Conservation (phyloP, 371 early-diverging fungal species). For the Haplosporangium sp. region DNA sequence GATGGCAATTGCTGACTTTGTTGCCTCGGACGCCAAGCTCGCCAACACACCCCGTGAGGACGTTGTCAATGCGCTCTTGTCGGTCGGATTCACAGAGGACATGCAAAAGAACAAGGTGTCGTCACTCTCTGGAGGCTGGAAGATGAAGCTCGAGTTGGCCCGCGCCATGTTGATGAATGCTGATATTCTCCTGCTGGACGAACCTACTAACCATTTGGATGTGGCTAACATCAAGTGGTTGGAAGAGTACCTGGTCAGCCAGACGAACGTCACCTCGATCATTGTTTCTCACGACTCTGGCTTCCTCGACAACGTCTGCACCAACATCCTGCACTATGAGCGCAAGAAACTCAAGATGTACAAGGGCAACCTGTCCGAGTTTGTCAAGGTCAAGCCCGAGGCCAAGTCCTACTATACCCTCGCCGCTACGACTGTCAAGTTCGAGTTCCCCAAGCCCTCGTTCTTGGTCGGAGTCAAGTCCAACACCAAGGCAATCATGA, state of each 20-base stretch:
- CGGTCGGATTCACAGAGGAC: slow-evolving; percentile 75
- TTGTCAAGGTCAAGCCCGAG: slow-evolving; percentile 68
- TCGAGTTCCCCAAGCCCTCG: slow-evolving; percentile 80
- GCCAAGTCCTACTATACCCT: slow-evolving; percentile 80
- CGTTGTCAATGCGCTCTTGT: slow-evolving; percentile 65
- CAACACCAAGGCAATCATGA: slow-evolving; percentile 81
- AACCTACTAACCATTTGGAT: slow-evolving; percentile 95
- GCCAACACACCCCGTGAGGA: slow-evolving; percentile 60
- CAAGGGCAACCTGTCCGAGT: slow-evolving; percentile 76
- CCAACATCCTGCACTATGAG: slow-evolving; percentile 84
- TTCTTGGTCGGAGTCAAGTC: slow-evolving; percentile 80
- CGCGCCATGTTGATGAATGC: slow-evolving; percentile 85
- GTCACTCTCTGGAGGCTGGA: slow-evolving; percentile 90
- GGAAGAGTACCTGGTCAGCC: slow-evolving; percentile 79
- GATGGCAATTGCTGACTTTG: slow-evolving; percentile 72
- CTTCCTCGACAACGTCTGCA: slow-evolving; percentile 86
- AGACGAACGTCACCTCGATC: slow-evolving; percentile 82
- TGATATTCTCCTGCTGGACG: slow-evolving; percentile 88
- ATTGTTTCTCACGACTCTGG: slow-evolving; percentile 92
- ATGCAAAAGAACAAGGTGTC: slow-evolving; percentile 69
- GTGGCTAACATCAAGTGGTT: slow-evolving; percentile 86
- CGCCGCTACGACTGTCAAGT: slow-evolving; percentile 73
- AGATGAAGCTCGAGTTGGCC: slow-evolving; percentile 87
- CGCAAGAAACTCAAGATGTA: slow-evolving; percentile 75
- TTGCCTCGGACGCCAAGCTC: slow-evolving; percentile 64